Evolutionary conservation across 345 rosid species (phyloP).

Genomic region (Laguncularia racemosa): DNA sequence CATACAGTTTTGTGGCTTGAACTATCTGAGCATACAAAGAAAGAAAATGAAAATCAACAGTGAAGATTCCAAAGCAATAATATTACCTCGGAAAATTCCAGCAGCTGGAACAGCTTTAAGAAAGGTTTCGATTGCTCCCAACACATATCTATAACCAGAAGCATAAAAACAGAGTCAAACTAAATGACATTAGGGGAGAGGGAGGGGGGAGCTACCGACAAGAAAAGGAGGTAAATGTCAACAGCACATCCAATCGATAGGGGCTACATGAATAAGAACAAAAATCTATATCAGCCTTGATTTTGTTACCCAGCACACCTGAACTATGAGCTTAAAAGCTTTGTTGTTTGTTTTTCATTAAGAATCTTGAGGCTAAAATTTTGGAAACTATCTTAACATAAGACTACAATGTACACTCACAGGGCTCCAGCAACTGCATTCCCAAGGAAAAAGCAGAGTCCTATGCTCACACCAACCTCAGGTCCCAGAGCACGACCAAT

Average conservation of each 20-base stretch:
- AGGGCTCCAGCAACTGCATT: conserved; percentile 99
- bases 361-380: neutral
- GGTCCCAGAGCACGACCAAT: conserved; percentile 99
- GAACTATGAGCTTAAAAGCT: too few species aligned
- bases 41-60: conserved; percentile 1
- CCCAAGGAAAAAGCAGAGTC: conserved; percentile 97
- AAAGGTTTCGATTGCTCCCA: conserved; percentile 99
- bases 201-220: too few species aligned
- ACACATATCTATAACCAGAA: conserved; percentile 60
- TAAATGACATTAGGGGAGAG: neutral
- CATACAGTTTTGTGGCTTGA: neutral
- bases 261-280: too few species aligned
- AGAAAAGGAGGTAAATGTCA: too few species aligned
- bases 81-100: conserved; percentile 82
- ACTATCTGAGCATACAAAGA: conserved; percentile 10
- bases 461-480: conserved; percentile 99
- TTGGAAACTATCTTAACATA: neutral
- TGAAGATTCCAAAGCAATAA: neutral
- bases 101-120: conserved; percentile 95
- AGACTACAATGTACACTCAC: conserved; percentile 41
- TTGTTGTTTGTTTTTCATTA: too few species aligned
- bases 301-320: too few species aligned
- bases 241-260: too few species aligned
- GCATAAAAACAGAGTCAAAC: conserved; percentile 3
- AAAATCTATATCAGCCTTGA: too few species aligned